Evolutionary conservation across 805 yeast genomes (phyloP), one percentile per base, ranked within the genome.

Genomic region (Sugiyamaella lignohabitans): DNA sequence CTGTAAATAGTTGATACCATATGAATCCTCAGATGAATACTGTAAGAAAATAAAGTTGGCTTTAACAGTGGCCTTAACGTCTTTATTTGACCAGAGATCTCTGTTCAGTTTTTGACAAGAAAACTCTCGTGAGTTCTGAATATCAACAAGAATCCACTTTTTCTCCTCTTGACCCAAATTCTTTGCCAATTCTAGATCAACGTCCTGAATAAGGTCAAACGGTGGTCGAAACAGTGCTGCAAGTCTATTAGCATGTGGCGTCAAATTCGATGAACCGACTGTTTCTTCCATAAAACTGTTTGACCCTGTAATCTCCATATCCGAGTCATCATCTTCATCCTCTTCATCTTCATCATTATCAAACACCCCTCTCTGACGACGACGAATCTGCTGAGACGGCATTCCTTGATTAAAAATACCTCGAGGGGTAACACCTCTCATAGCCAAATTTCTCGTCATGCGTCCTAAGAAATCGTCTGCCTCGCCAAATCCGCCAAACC

Each of bases 221-320:
- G 99, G 99, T 0, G 98, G 98, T 51, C 91, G 73, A 65, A 91
- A 93, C 23, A 93, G 70, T 51, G 75, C 75, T 3, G 96, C 97
- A 41, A 93, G 69, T 43, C 94, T 71, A 53, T 79, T 72, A 64
- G 78, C 87, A 42, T 73, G 78, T 17, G 74, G 63, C 0, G 73
- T 68, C 43, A 79, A 64, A 42, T 70, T 72, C 2, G 70, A 58
- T 37, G 61, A 38, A 4, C 58, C 58, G 14, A 47, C 52, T 3
- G 52, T 41, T 29, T 40, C 45, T 39, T 40, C 30, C 38, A 55
- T 23, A 65, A 57, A 6, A 42, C 46, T 45, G n/a, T n/a, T n/a
- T n/a, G n/a, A n/a, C n/a, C n/a, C n/a, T n/a, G n/a, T n/a, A n/a
- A n/a, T n/a, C 59, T 65, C 52, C 5, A 51, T 54, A n/a, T 53